phyloP scores from a whole-genome alignment of 306 rosid species.

The Vachellia pachyceras region DNA sequence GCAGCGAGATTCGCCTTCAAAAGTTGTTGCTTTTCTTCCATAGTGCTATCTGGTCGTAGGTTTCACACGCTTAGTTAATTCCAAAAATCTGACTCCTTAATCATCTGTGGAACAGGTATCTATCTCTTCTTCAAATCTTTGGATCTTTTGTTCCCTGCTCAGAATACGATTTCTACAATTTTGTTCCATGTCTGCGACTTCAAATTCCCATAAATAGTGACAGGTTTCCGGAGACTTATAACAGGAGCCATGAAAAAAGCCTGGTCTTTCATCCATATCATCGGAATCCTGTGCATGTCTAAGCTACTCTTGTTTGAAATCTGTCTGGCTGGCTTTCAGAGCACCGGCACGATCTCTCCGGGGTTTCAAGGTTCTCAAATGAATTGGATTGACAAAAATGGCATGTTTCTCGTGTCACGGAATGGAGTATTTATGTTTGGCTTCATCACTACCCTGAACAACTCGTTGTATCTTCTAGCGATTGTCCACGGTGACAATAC shows the following conservation, averaged over 20 bases:
- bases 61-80: neutral
- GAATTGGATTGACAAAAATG: constrained; percentile 67
- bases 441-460: constrained; percentile 51
- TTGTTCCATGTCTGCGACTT: neutral
- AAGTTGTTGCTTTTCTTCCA: neutral
- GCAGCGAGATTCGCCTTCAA: neutral
- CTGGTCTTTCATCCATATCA: constrained; percentile 34
- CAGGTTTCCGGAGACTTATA: neutral
- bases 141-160: neutral
- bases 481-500: constrained; percentile 47
- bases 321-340: constrained; percentile 51
- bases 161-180: neutral
- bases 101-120: neutral
- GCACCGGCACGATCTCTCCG: constrained; percentile 44
- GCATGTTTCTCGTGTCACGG: constrained; percentile 67
- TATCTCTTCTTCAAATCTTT: neutral
- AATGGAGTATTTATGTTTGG: constrained; percentile 58
- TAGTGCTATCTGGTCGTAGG: neutral
- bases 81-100: neutral
- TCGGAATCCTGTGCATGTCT: constrained; percentile 32
- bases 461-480: constrained; percentile 56
- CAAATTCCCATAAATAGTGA: neutral
- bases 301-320: constrained; percentile 39
- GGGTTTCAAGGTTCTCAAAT: constrained; percentile 67
- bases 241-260: constrained; percentile 52